Base-by-base conservation (phyloP, 164 flowering plant genomes). In the Chimonanthus praecox region DNA sequence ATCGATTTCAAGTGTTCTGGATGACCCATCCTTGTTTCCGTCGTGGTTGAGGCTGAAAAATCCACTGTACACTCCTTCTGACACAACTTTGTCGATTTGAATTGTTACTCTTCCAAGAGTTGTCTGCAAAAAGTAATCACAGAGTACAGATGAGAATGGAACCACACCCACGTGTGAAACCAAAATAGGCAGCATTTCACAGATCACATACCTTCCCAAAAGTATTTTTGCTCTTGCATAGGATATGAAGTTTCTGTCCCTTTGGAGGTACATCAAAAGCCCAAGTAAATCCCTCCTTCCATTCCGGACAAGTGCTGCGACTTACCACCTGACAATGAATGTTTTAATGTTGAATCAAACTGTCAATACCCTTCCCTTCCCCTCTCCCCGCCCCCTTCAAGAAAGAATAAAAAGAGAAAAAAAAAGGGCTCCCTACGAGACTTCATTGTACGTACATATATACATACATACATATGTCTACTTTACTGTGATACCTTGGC, bases 231-330 rank as follows among this genome's bases (percentile, higher is more conserved):
- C 87, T 92, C 86, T 88, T 91, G 90, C 98, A 94, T 47, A 83
- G 61, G 68, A 94, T 94, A 73, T 90, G 94, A 43, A 91, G 94
- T 51, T 92, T 94, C 79, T 94, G 98, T 43, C 97, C 98, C 79
- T 90, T 94, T 2, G 97, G 98, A 43, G 98, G 98, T 33, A 92
- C 92, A 83, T 94, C 97, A 80, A 94, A 94, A 44, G 92, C 90
- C 98, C 98, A 91, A n/a, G 89, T 89, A 76, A 91, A 91, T 4
- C 88, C 92, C 85, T 94, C 97, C 83, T 92, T 86, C 98, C 97
- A 91, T 80, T 94, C 97, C 18, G 98, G 98, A 71, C 88, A 82
- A 7, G 76, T 82, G 72, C 82, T 87, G 76, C 85, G 88, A 81
- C 70, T 90, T 70, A 92, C 88, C 2, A 94, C 95, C 98, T 94